Evolutionary conservation across 805 yeast genomes (phyloP).

Genomic region (Maudiozyma bulderi): DNA sequence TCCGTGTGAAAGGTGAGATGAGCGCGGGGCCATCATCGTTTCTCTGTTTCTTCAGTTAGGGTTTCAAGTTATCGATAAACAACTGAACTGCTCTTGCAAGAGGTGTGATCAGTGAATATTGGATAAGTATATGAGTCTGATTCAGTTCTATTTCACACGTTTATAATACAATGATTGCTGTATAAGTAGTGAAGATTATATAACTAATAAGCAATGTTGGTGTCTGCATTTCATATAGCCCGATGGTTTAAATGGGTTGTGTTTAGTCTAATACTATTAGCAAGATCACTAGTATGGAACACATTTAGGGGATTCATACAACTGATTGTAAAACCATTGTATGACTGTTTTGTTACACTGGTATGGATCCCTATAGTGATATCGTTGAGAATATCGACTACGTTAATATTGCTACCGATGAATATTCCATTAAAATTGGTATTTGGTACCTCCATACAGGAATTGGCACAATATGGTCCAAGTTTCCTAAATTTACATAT

Average conservation of each 20-base stretch:
- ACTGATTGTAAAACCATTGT: neutral
- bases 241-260: neutral
- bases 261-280: neutral
- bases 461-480: conserved; percentile 10
- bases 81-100: too few species aligned
- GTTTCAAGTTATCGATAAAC: too few species aligned
- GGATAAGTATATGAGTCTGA: too few species aligned
- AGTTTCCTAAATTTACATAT: conserved; percentile 9
- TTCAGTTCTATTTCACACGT: too few species aligned
- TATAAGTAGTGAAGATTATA: too few species aligned
- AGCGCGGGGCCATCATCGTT: too few species aligned
- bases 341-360: neutral
- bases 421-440: conserved; percentile 20
- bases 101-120: too few species aligned
- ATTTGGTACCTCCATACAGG: conserved; percentile 17
- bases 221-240: neutral
- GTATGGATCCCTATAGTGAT: conserved; percentile 11
- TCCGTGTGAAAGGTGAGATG: too few species aligned
- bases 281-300: neutral
- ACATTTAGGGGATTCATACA: neutral
- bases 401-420: conserved; percentile 17
- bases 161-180: too few species aligned
- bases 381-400: conserved; percentile 8
- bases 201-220: neutral
- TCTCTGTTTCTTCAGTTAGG: too few species aligned